Evolutionary conservation across 2,329 filamentous ascomycete species (phyloP), one percentile per base, ranked within the genome.

Genomic region (Apiospora aurea): DNA sequence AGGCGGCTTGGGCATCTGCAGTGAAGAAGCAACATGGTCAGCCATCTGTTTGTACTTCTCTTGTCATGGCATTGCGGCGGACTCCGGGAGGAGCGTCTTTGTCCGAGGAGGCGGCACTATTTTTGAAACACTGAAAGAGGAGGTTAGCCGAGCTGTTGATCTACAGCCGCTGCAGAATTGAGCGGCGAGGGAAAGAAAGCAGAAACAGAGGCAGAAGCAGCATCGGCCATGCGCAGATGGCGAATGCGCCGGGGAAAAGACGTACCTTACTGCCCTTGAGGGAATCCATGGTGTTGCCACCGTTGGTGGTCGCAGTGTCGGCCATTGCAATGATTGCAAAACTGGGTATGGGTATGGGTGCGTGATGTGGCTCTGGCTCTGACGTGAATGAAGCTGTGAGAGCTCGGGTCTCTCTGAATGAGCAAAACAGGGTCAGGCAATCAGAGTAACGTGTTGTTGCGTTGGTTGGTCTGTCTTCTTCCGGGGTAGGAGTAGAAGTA

Each of bases 221-320:
- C 69, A 72, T 38, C 26, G 46, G 53, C 61, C 61, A 70, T 67
- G 51, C 70, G 21, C 26, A 68, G 71, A 71, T 69, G 67, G 46
- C 69, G 51, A 16, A 61, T 44, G 47, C 34, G 64, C 64, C 49
- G 61, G 38, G 69, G 41, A 71, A 69, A 69, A 71, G 73, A 83
- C 85, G 72, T 78, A 87, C 87, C 87, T 83, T 84, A 89, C 87
- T 88, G 78, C 80, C 83, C 81, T 87, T 88, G 78, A 87, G 82
- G 75, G 81, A 79, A 75, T 87, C 82, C 74, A 85, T 80, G 76
- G 85, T 80, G 76, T 85, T 83, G 76, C 77, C 82, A 79, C 85
- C 86, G 81, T 87, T 88, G 81, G 81, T 79, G 78, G 81, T 77
- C 76, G 82, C 80, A 76, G 82, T 79, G 77, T 85, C 83, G 73